These are phyloP conservation scores for Eutrema japonicum DNA, from an alignment of 345 rosid species.

Conservation along the genomic window DNA sequence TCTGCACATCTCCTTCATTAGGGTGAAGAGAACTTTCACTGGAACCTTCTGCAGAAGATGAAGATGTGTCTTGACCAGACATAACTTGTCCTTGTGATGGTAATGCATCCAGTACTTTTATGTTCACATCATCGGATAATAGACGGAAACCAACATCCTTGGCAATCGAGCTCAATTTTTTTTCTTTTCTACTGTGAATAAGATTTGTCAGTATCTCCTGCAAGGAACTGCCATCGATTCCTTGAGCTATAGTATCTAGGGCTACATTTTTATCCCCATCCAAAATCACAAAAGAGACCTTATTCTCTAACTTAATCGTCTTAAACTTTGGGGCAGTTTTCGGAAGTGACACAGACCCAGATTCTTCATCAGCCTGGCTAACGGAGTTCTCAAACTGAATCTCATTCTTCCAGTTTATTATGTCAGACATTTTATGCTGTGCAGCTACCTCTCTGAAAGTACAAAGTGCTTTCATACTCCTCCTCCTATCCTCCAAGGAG, in stretches of 20 bases:
- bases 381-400: constrained; percentile 46
- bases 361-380: constrained; percentile 45
- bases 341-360: constrained; percentile 52
- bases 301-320: constrained; percentile 57
- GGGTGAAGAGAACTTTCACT: constrained; percentile 38
- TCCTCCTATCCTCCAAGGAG: constrained; percentile 56
- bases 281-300: constrained; percentile 71
- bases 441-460: constrained; percentile 67
- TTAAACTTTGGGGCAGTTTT: constrained; percentile 48
- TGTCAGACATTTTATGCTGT: constrained; percentile 46
- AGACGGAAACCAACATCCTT: constrained; percentile 87
- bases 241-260: constrained; percentile 56
- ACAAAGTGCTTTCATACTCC: constrained; percentile 68
- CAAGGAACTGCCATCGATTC: constrained; percentile 69
- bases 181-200: constrained; percentile 66
- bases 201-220: constrained; percentile 66
- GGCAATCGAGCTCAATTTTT: constrained; percentile 71
- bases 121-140: constrained; percentile 69
- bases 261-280: constrained; percentile 65
- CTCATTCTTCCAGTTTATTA: constrained; percentile 40
- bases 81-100: constrained; percentile 51
- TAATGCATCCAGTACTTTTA: constrained; percentile 51
- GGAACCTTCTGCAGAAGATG: constrained; percentile 47
- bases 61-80: constrained; percentile 45
- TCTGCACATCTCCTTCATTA: constrained; percentile 41